phyloP scores from a whole-genome alignment of 371 early-diverging fungal genomes.

The Caulochytrium protostelioides region DNA sequence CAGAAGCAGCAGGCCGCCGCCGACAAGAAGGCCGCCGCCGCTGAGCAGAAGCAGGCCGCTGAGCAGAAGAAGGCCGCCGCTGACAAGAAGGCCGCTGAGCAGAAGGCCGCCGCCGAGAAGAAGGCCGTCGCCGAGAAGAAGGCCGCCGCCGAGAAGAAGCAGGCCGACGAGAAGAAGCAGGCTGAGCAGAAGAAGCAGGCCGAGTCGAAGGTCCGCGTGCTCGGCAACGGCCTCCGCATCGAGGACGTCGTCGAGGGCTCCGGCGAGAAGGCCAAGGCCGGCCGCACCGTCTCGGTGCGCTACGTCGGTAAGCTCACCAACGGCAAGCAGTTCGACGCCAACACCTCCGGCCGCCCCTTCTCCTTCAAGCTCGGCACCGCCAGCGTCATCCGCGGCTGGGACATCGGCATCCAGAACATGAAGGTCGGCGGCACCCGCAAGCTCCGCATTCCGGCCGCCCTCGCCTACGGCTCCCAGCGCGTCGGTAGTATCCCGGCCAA shows the following conservation, averaged over 20 bases:
- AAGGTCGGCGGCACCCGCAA: slow-evolving; percentile 70
- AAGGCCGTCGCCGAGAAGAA: slow-evolving; percentile 14
- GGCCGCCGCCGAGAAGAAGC: slow-evolving; percentile 19
- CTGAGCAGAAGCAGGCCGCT: slow-evolving; percentile 12
- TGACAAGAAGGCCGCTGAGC: slow-evolving; percentile 6
- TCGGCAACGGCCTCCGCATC: slow-evolving; percentile 55
- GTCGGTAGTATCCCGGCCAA: slow-evolving; percentile 46
- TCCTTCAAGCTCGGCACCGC: slow-evolving; percentile 62
- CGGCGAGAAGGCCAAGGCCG: slow-evolving; percentile 54
- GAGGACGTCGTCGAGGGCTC: slow-evolving; percentile 57
- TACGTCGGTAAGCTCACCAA: slow-evolving; percentile 74
- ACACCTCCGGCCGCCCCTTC: slow-evolving; percentile 75
- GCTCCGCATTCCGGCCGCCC: slow-evolving; percentile 63
- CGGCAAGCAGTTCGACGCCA: slow-evolving; percentile 87
- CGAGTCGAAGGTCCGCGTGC: too few relatives aligned
- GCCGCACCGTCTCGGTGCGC: slow-evolving; percentile 50
- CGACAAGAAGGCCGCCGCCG: slow-evolving; percentile 7
- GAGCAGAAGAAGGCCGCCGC: slow-evolving; percentile 12
- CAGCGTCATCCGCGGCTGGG: slow-evolving; percentile 92
- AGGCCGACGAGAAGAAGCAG: slow-evolving; percentile 18
- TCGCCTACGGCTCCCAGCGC: slow-evolving; percentile 71
- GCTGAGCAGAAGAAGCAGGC: slow-evolving; percentile 2
- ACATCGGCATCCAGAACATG: slow-evolving; percentile 58
- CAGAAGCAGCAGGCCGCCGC: slow-evolving; percentile 9
- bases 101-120: slow-evolving; percentile 16